phyloP scores from a whole-genome alignment of 2,329 filamentous ascomycete genomes.

The Trichoderma sp. region DNA sequence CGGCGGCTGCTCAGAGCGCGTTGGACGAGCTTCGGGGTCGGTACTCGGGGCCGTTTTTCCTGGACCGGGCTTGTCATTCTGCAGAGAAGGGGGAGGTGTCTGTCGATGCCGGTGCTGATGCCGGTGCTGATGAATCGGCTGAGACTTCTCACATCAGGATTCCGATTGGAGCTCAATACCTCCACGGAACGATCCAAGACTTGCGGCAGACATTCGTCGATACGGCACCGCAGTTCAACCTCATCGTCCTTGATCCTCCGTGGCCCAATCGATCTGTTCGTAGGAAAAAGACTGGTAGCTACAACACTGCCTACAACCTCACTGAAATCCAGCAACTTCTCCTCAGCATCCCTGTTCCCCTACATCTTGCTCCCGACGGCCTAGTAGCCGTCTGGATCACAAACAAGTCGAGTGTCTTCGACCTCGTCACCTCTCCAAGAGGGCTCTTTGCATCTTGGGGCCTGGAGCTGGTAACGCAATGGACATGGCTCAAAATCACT shows the following conservation, averaged over 20 bases:
- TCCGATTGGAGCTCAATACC: slow-evolving; percentile 43
- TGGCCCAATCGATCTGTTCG: slow-evolving; percentile 78
- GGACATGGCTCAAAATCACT: slow-evolving; percentile 78
- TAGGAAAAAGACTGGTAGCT: slow-evolving; percentile 49
- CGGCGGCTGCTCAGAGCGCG: slow-evolving; percentile 46
- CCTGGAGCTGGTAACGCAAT: slow-evolving; percentile 64
- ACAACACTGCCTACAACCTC: slow-evolving; percentile 46
- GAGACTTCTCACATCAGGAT: slow-evolving; percentile 27
- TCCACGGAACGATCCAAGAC: slow-evolving; percentile 49
- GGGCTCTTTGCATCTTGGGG: slow-evolving; percentile 68
- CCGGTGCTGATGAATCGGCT: not conserved
- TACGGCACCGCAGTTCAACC: slow-evolving; percentile 55
- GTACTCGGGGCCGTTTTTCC: slow-evolving; percentile 46
- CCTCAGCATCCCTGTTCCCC: slow-evolving; percentile 54
- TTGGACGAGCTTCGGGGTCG: slow-evolving; percentile 37
- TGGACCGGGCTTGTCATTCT: slow-evolving; percentile 39
- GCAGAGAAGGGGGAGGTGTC: slow-evolving; percentile 8
- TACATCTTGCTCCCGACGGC: slow-evolving; percentile 51
- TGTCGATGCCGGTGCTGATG: not conserved
- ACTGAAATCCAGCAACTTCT: slow-evolving; percentile 51
- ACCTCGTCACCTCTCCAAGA: slow-evolving; percentile 49
- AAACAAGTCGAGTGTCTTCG: slow-evolving; percentile 61
- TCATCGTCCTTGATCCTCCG: slow-evolving; percentile 73
- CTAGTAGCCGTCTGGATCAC: slow-evolving; percentile 75
- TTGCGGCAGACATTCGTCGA: slow-evolving; percentile 41